A percentile compares a stretch with the other conserved stretches of the same genome.
Evolutionary conservation across 2,329 filamentous ascomycete species (phyloP).

Genomic region (Thermoascus crustaceus): DNA sequence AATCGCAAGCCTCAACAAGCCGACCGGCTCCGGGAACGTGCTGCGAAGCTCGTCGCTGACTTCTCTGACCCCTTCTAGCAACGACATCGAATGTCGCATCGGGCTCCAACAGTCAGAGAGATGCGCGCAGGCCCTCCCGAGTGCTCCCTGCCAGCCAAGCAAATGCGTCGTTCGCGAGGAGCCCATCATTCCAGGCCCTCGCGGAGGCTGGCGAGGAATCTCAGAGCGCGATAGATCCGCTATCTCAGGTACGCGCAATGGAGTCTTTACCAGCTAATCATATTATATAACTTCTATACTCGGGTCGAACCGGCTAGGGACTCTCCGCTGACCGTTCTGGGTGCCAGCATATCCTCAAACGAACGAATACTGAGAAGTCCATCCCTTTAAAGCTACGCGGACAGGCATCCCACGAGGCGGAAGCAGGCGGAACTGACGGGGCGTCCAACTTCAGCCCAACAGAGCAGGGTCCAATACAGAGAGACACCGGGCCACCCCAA

Average conservation of each 20-base stretch:
- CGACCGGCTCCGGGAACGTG: too few relatives aligned
- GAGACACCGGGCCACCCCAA: constrained; percentile 24
- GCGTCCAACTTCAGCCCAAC: constrained; percentile 15
- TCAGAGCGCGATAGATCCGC: constrained; percentile 52
- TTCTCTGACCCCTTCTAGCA: constrained; percentile 17
- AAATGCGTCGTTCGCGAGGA: constrained; percentile 16
- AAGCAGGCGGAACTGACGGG: constrained; percentile 29
- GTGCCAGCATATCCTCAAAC: constrained; percentile 53
- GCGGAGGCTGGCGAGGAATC: constrained; percentile 24
- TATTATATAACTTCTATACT: constrained; percentile 6
- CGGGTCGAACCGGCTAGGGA: constrained; percentile 4
- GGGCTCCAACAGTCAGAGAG: constrained; percentile 21
- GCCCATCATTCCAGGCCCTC: constrained; percentile 17
- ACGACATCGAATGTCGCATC: constrained; percentile 22
- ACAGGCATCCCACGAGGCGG: constrained; percentile 34
- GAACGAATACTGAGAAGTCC: constrained; percentile 56
- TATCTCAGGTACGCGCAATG: constrained; percentile 52
- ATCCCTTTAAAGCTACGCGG: constrained; percentile 40
- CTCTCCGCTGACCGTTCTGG: constrained; percentile 3
- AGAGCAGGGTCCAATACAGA: constrained; percentile 22
- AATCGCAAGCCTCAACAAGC: too few relatives aligned
- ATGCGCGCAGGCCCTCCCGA: constrained; percentile 14
- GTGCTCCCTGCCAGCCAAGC: neutral
- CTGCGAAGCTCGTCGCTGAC: too few relatives aligned
- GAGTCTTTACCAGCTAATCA: constrained; percentile 1